phyloP scores from a whole-genome alignment of 2,329 filamentous ascomycete species.

The Triangularia verruculosa region DNA sequence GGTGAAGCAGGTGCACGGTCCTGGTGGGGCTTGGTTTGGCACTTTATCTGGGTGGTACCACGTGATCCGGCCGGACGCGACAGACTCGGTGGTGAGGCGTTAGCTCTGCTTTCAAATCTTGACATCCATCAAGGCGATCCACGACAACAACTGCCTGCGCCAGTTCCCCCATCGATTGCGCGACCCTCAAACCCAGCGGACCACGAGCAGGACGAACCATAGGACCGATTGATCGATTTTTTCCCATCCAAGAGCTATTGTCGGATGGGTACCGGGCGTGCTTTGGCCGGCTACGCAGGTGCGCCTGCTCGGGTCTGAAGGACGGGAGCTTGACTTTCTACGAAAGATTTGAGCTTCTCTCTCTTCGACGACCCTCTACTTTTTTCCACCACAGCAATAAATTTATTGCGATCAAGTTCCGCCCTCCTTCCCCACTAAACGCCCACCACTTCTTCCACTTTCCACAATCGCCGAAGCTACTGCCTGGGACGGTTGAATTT shows the following conservation, averaged over 20 bases:
- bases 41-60: constrained; percentile 4
- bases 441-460: not conserved
- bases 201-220: not conserved
- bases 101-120: constrained; percentile 18
- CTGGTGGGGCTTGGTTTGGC: not conserved
- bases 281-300: constrained; percentile 35
- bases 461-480: not conserved
- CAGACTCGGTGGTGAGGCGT: constrained; percentile 20
- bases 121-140: constrained; percentile 9
- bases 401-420: not conserved
- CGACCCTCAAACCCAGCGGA: not conserved
- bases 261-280: constrained; percentile 29
- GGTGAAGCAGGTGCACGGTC: not conserved
- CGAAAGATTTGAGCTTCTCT: not conserved
- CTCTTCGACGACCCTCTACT: not conserved
- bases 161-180: constrained; percentile 12
- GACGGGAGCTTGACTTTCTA: not conserved
- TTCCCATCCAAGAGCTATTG: not conserved
- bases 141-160: constrained; percentile 5
- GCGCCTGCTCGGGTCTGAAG: constrained; percentile 19
- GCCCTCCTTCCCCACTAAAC: not conserved
- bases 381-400: not conserved
- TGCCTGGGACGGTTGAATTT: not conserved
- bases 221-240: constrained; percentile 1
- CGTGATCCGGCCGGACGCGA: constrained; percentile 22